Base-by-base conservation (phyloP, 768 basidiomycete species). In the Fomitopsis pulvina region DNA sequence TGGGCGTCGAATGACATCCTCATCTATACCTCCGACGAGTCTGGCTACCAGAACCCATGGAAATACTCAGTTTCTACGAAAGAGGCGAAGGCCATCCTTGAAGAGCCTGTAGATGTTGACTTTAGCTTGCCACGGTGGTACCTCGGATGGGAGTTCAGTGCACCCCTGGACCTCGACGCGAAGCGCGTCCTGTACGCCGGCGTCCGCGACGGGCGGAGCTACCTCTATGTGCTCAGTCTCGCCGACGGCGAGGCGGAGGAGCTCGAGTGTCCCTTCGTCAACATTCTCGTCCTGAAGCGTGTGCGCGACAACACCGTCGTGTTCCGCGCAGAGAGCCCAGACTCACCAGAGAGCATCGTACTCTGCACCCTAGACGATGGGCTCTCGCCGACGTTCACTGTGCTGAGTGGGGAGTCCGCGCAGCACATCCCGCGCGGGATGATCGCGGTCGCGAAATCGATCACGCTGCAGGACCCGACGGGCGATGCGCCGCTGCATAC, bases 31-130 rank as follows among this genome's bases (percentile, higher is more conserved):
- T 76, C 71, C 27, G 87, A 91, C 55, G 68, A 71, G 47, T 77
- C 78, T 14, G 85, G 83, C 0, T 90, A 74, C 60, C 72, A 77
- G 50, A 86, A 89, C 58, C 83, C 88, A 0, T 87, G 78, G 74
- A 71, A 59, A 21, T 82, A 76, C 63, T 66, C 69, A 37, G 54
- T 73, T 22, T 22, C 55, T 2, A 58, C 67, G 4, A 65, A 66
- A 14, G 62, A 65, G 9, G 55, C 69, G 4, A 42, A 61, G 0
- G 61, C 79, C 0, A 58, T 77, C 14, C 72, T 84, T 30, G 54
- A 68, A 2, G 44, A 60, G 26, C 68, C 79, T 0, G 57, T 81
- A 20, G 43, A 62, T 0, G 71, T 83, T 48, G 85, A 86, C 55
- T 83, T 84, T 59, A 74, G 74, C 3, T 57, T 59, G 7, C 80